These are phyloP conservation scores for Termitomyces sp. DNA, from an alignment of 768 basidiomycete species.

Conservation along the genomic window DNA sequence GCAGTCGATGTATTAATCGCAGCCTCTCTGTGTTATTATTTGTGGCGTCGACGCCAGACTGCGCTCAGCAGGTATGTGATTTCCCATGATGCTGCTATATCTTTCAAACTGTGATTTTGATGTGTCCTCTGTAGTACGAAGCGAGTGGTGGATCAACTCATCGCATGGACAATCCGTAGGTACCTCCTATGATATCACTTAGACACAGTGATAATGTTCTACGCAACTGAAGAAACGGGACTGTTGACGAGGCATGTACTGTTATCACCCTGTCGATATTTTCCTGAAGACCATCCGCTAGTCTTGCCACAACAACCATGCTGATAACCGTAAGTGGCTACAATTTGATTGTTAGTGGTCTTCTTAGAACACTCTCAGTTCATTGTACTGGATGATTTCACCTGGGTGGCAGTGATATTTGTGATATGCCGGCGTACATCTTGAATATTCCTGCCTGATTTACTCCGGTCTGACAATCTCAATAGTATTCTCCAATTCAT, in stretches of 20 bases:
- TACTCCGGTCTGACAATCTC: background rate
- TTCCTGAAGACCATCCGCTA: background rate
- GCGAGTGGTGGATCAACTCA: constrained; percentile 9
- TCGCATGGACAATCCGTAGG: constrained; percentile 14
- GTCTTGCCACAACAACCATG: background rate
- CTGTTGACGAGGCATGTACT: constrained; percentile 7
- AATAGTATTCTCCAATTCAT: background rate
- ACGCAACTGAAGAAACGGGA: constrained; percentile 6
- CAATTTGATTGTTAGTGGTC: background rate
- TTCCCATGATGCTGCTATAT: background rate
- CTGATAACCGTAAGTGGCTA: background rate
- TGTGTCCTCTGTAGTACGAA: background rate
- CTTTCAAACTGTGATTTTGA: background rate
- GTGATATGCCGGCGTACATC: background rate
- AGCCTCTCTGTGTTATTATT: constrained; percentile 5
- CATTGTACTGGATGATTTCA: background rate
- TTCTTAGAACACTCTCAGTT: background rate
- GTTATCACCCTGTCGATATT: background rate
- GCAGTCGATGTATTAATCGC: constrained; percentile 9
- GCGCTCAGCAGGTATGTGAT: background rate
- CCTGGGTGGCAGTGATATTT: background rate
- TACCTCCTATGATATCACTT: background rate
- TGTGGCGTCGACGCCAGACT: background rate
- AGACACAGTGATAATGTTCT: background rate
- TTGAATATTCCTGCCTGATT: background rate